Base-by-base conservation (phyloP, 805 yeast genomes). In the Yamadazyma philogaea region DNA sequence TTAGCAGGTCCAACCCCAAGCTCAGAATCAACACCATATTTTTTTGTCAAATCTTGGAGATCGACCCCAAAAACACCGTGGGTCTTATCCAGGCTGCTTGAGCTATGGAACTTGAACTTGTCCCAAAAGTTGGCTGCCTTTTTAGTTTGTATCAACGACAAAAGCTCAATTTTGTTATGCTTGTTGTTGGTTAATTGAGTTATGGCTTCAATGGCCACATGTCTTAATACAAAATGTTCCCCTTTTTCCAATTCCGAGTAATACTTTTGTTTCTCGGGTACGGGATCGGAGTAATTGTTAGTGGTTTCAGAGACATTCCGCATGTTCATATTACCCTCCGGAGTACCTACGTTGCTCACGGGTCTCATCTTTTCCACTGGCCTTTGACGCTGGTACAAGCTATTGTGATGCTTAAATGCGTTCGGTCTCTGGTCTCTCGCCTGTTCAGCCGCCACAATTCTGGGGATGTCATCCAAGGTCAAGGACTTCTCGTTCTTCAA, bases 381-480 rank as follows among this genome's bases (percentile, higher is more conserved):
- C 30, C 44, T 46, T 42, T 57, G 66, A 36, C 63, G 53, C 60
- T 65, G 60, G 53, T 70, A 55, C 57, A 70, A 48, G 46, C 70
- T 48, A 57, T 79, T 80, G 56, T 85, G 90, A 62, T 85, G 95
- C 45, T 84, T 82, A 64, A 84, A 90, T 0, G 96, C 96, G 61
- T 89, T 89, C 2, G 97, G 96, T 44, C 96, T 75, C 56, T 86
- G 84, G 47, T 87, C 96, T 49, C 96, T 73, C 0, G 98, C 96
- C 61, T 91, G 96, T 55, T 93, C 97, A 7, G 96, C 91, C 2
- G 97, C 96, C 6, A 93, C 97, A 57, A 93, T 91, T 50, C 98
- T 75, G 6, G 98, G 96, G 53, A 93, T 93, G 63, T 93, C 99
- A 63, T 93, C 98, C 53, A 93, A 74, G 0, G 97, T 91, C 40